phyloP scores from a whole-genome alignment of 306 rosid species.

The Medicago arabica region DNA sequence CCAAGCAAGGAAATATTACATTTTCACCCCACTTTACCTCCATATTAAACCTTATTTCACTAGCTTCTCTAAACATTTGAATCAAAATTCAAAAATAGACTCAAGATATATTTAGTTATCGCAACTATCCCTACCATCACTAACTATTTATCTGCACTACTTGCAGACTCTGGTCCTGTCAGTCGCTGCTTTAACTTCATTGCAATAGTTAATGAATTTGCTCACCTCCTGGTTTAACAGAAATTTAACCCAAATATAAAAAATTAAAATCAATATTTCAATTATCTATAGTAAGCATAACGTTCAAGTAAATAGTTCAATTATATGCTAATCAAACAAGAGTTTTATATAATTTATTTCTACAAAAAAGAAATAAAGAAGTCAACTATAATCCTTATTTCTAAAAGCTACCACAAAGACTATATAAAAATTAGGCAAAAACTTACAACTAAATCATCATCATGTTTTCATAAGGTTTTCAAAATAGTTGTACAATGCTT shows the following conservation, averaged over 20 bases:
- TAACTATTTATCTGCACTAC: conserved; percentile 51
- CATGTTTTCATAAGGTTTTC: neutral
- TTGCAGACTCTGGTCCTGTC: conserved; percentile 45
- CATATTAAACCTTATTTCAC: no score
- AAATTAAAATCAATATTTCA: neutral
- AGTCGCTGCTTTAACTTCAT: conserved; percentile 86
- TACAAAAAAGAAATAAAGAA: no score
- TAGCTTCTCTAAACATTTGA: neutral
- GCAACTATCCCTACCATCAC: conserved; percentile 10
- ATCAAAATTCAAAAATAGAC: neutral
- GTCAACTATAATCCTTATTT: neutral
- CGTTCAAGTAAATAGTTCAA: neutral
- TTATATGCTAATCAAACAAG: neutral
- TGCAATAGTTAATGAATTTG: conserved; percentile 90
- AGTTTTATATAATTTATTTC: neutral
- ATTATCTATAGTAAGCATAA: neutral
- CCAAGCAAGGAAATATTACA: no score
- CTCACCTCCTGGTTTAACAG: conserved; percentile 72
- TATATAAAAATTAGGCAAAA: neutral
- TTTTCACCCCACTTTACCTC: no score
- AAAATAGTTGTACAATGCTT: neutral
- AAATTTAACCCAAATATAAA: neutral
- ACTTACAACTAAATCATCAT: neutral
- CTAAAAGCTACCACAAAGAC: neutral
- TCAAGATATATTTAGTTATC: conserved; percentile 30